Evolutionary conservation across 2,329 filamentous ascomycete genomes (phyloP).

Genomic region (Diaporthe vexans): DNA sequence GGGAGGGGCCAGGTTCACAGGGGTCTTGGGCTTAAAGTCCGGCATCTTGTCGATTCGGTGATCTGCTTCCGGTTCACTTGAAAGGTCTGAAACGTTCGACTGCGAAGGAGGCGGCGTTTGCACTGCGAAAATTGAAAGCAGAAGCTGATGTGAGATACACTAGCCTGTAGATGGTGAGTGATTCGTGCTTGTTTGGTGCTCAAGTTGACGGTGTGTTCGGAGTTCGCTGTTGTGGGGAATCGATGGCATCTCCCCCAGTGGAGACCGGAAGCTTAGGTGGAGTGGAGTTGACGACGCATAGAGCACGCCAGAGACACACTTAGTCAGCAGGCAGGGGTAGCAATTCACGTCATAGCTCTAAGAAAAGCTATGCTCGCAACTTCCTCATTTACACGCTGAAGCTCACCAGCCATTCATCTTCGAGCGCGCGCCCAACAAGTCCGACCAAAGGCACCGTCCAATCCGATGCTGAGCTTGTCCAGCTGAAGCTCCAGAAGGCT

Average conservation of each 20-base stretch:
- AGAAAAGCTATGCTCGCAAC: constrained; percentile 17
- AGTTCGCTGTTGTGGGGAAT: constrained; percentile 26
- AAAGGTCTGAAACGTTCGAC: background rate
- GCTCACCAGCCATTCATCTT: background rate
- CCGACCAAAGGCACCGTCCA: background rate
- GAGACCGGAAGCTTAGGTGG: constrained; percentile 19
- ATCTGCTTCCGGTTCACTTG: background rate
- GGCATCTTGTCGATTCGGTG: constrained; percentile 58
- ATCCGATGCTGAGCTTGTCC: background rate
- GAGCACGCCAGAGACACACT: background rate
- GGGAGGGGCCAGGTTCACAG: constrained; percentile 83
- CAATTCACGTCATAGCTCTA: constrained; percentile 38
- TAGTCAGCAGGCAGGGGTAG: constrained; percentile 13
- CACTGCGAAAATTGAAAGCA: too few relatives aligned
- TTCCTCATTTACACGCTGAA: background rate
- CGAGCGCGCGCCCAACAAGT: constrained; percentile 9
- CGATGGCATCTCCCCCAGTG: background rate
- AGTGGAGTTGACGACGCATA: background rate
- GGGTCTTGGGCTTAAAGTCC: constrained; percentile 83
- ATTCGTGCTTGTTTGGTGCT: constrained; percentile 1
- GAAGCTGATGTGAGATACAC: too few relatives aligned
- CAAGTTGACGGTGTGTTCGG: constrained; percentile 24
- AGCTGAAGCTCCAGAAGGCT: background rate
- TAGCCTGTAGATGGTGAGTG: background rate
- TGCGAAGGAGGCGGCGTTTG: too few relatives aligned